Evolutionary conservation across 148 eudicot genomes (phyloP).

Genomic region (Vaccinium myrtillus): DNA sequence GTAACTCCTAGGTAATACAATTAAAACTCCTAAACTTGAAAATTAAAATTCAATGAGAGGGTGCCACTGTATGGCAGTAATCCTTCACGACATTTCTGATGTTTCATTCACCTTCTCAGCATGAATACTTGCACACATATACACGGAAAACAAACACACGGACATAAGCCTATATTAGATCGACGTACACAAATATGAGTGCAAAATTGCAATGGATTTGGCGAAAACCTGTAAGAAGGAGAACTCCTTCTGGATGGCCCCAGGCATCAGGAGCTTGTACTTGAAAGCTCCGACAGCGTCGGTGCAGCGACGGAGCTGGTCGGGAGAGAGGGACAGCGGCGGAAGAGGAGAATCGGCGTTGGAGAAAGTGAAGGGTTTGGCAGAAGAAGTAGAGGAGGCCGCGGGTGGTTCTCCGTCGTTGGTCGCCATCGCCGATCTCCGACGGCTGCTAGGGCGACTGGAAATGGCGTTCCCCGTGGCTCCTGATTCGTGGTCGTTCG

Average conservation of each 20-base stretch:
- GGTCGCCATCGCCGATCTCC: slow-evolving; percentile 60
- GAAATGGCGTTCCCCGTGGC: slow-evolving; percentile 21
- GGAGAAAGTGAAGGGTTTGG: slow-evolving; percentile 28
- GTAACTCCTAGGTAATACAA: neutral
- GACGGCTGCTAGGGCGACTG: slow-evolving; percentile 37
- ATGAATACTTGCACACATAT: neutral
- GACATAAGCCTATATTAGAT: neutral
- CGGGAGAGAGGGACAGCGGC: slow-evolving; percentile 38
- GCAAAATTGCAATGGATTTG: neutral
- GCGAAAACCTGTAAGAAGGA: slow-evolving; percentile 49
- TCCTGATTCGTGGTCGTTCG: neutral
- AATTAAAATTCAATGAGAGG: neutral
- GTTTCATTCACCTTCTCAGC: neutral
- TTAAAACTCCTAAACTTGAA: neutral
- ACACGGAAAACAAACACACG: neutral
- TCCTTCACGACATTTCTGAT: neutral
- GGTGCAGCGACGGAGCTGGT: slow-evolving; percentile 51
- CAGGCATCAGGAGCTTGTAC: slow-evolving; percentile 37
- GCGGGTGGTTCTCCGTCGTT: slow-evolving; percentile 22
- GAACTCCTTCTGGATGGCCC: slow-evolving; percentile 56
- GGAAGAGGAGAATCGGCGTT: slow-evolving; percentile 29
- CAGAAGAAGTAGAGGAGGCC: slow-evolving; percentile 29
- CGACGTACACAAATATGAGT: neutral
- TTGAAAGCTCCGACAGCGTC: slow-evolving; percentile 54
- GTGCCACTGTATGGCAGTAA: neutral